Base-by-base conservation (phyloP, 495 filamentous ascomycete genomes). In the Cercophora scortea region DNA sequence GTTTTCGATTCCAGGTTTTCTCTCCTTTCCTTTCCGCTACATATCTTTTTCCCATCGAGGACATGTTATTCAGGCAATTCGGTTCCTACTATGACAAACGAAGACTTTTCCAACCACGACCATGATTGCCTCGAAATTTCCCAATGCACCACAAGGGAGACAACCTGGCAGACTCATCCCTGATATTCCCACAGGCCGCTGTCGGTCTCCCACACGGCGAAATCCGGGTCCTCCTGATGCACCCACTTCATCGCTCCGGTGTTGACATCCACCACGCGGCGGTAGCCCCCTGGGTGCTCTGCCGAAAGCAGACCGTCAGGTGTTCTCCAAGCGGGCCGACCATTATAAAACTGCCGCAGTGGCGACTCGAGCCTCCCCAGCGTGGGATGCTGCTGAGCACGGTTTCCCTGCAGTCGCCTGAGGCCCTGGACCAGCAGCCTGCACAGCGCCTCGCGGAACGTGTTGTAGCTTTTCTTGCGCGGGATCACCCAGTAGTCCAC, bases 401-500 rank as follows among this genome's bases (percentile, higher is more conserved):
- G 32, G 13, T 43, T 51, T 51, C 45, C 44, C 45, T 53, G 45
- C 15, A 41, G 32, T 17, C 51, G 36, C 40, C 51, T 53, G 17
- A 41, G 32, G 45, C 50, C 45, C 33, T 47, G 52, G n/a, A 49
- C 49, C 19, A 59, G 36, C n/a, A 59, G 52, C 45, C 47, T 49
- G 32, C 55, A 59, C 33, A 59, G 57, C 32, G 57, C 57, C 34
- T 55, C 49, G 6, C 55, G 51, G 12, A 58, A 35, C 12, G 51
- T 50, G 9, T 15, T 47, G 9, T 49, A 39, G 32, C 35, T 36
- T 6, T 38, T 33, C 3, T 47, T 13, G 12, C n/a, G 33, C 8
- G 51, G 51, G 42, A 58, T 33, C 16, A 58, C 56, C 56, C 48
- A 58, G 44, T 51, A 58, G 43, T 58, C 51, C 11, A 58, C 35